These are phyloP conservation scores for Yamadazyma takamatsuzukensis DNA, from an alignment of 805 yeast genomes.

Conservation along the genomic window DNA sequence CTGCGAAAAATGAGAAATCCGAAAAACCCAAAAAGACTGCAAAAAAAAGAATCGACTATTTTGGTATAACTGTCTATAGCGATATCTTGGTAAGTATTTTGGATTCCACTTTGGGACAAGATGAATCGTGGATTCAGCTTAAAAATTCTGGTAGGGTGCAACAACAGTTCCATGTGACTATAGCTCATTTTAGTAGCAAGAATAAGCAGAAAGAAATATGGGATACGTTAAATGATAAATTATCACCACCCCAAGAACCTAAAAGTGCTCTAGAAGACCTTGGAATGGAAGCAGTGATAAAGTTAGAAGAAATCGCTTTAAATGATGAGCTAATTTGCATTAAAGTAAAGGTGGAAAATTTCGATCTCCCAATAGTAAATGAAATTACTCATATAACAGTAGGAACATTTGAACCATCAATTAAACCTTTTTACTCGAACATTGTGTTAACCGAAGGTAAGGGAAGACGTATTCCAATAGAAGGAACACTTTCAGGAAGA, in stretches of 20 bases:
- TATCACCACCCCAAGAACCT: slow-evolving; percentile 23
- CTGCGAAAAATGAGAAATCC: too few species aligned
- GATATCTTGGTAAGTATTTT: slow-evolving; percentile 6
- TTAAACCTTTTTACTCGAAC: slow-evolving; percentile 11
- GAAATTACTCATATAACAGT: slow-evolving; percentile 10
- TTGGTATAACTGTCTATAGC: slow-evolving; percentile 7
- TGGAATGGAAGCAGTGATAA: slow-evolving; percentile 13
- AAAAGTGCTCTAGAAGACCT: slow-evolving; percentile 18
- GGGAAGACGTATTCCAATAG: too few species aligned
- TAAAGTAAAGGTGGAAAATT: slow-evolving; percentile 34
- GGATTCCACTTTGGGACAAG: slow-evolving; percentile 6
- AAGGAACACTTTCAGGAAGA: too few species aligned
- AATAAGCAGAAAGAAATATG: slow-evolving; percentile 4
- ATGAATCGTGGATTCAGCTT: slow-evolving; percentile 15
- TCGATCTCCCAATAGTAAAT: slow-evolving; percentile 6
- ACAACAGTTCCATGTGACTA: slow-evolving; percentile 61
- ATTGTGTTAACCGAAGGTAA: slow-evolving; percentile 1
- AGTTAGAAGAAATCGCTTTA: slow-evolving; percentile 41
- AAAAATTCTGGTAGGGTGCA: slow-evolving; percentile 41
- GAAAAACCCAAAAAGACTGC: slow-evolving; percentile 4
- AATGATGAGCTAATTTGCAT: slow-evolving; percentile 52
- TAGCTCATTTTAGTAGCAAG: slow-evolving; percentile 42
- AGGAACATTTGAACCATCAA: slow-evolving; percentile 9
- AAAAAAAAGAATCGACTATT: slow-evolving; percentile 10
- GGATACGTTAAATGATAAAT: slow-evolving; percentile 6